phyloP scores from a whole-genome alignment of 1,284 basidiomycete genomes.

The Abortiporus biennis region DNA sequence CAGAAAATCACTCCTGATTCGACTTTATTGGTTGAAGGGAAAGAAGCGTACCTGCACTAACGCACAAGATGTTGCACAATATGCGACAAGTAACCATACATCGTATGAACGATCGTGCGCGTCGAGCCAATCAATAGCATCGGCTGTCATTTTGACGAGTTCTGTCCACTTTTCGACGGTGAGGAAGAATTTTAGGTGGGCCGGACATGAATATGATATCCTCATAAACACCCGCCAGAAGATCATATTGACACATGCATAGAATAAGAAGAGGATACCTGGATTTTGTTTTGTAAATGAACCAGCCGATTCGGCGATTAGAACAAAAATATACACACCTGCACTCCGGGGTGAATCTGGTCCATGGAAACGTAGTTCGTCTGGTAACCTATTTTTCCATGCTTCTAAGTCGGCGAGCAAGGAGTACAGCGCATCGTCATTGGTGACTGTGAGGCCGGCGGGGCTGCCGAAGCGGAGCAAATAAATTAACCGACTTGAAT shows the following conservation, averaged over 20 bases:
- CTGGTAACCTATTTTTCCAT: slow-evolving; percentile 76
- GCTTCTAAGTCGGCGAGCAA: slow-evolving; percentile 71
- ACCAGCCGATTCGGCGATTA: background rate
- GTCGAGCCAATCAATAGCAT: slow-evolving; percentile 88
- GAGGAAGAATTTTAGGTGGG: slow-evolving; percentile 79
- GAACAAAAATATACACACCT: slow-evolving; percentile 42
- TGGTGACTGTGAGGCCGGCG: slow-evolving; percentile 78
- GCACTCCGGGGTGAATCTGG: slow-evolving; percentile 51
- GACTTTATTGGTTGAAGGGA: background rate
- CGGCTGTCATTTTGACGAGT: slow-evolving; percentile 67
- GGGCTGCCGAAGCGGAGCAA: slow-evolving; percentile 44
- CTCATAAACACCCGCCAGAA: slow-evolving; percentile 96
- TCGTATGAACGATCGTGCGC: slow-evolving; percentile 79
- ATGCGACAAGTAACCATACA: slow-evolving; percentile 80
- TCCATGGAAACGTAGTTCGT: slow-evolving; percentile 70
- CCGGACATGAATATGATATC: slow-evolving; percentile 82
- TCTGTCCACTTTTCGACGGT: slow-evolving; percentile 76
- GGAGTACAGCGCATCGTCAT: slow-evolving; percentile 67
- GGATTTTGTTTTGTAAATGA: slow-evolving; percentile 2
- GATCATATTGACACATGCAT: slow-evolving; percentile 84
- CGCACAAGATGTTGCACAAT: slow-evolving; percentile 86
- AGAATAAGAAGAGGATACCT: slow-evolving; percentile 83
- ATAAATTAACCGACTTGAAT: slow-evolving; percentile 10
- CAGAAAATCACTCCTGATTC: background rate
- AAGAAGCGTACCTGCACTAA: slow-evolving; percentile 71